Evolutionary conservation across 306 rosid species (phyloP), one percentile per base, ranked within the genome.

Genomic region (Abrus pulchellus): DNA sequence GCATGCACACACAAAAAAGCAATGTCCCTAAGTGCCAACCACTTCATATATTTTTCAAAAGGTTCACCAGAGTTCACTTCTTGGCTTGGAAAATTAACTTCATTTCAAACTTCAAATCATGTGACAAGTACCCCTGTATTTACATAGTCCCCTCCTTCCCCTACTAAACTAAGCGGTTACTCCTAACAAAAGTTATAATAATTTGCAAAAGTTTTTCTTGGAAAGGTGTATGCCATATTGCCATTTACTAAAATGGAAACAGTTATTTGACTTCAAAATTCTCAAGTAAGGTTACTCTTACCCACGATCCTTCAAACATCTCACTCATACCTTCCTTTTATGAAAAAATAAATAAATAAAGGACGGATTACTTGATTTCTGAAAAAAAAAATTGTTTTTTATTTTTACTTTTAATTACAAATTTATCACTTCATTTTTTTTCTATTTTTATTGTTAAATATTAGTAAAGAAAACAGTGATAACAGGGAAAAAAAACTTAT

Each of bases 41-140:
- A 27, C 69, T 53, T 20, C 20, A 20, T 20, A 20, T 20, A 49
- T 70, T 83, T 65, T 68, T 69, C 74, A 72, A 68, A 43, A 50
- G 32, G 57, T 48, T 56, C 76, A 79, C 60, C 85, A 78, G 59
- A 33, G 52, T 47, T 71, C 49, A 76, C 77, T 74, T 69, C 44
- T 69, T 77, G 65, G 86, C 82, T 9, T 57, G 63, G 80, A 53
- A 82, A 82, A 40, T 88, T 76, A 80, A 80, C 84, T 71, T 64
- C 86, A 82, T 68, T 78, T 75, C 72, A 73, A 64, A 86, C 71
- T 75, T 86, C 82, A 47, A 33, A 45, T 61, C 82, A 82, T 66
- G 81, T 81, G 85, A 85, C 82, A 72, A 71, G 75, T 68, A 64
- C 72, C 48, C 72, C 48, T 45, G 60, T 78, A 63, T 67, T 74